Evolutionary conservation across 306 rosid genomes (phyloP), one percentile per base, ranked within the genome.

Genomic region (Prunus mume): DNA sequence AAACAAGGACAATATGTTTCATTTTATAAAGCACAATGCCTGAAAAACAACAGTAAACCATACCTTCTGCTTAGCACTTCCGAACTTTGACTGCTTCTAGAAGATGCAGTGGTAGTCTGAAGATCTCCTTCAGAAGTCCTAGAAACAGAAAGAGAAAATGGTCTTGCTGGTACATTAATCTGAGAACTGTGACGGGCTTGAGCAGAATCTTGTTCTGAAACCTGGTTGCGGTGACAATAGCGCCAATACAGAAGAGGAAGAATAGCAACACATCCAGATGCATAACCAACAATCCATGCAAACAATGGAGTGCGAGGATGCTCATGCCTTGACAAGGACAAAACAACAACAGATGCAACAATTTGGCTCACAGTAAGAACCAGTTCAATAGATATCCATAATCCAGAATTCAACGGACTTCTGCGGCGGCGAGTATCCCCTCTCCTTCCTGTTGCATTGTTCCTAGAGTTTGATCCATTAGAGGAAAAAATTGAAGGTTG

Each of bases 181-280:
- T 87, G 98, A 80, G 92, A 90, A 69, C 74, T 83, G 87, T 88
- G 99, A 66, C 88, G 91, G 22, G 90, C 38, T 73, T 90, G 98
- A 71, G 88, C 22, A 50, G 87, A 71, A 52, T 88, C 94, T 80
- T 87, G 97, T 68, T 88, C 99, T 77, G 91, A 80, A 78, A 51
- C 68, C 82, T 84, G 97, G 81, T 83, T 90, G 78, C 87, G 91
- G 79, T 90, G 91, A 79, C 81, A 81, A 84, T 92, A 95, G 75
- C 99, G 90, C 99, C 99, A 95, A 78, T 83, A 92, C 66, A 95
- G 96, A 76, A 95, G 88, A 83, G 99, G 99, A 65, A 95, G 90
- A 46, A 88, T 95, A 72, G 97, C 96, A 89, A 85, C 86, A 82
- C 99, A 90, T 71, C 99, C 99, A 70, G 88, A 83, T 72, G 97